phyloP scores from a whole-genome alignment of 192 early-diverging fungal species.

The Backusella tuberculispora region DNA sequence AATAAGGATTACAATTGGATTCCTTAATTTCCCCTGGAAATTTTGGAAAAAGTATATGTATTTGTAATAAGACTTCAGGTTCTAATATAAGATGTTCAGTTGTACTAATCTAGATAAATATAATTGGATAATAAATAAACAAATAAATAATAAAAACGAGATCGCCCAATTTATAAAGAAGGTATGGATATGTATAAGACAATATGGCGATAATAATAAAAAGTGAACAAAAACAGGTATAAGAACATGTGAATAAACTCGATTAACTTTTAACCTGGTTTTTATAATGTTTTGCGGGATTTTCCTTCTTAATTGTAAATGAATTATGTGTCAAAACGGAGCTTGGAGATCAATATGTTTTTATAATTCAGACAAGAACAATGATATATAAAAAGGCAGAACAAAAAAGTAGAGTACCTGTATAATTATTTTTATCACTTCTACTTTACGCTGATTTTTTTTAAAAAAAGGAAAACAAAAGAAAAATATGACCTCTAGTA shows the following conservation, averaged over 20 bases:
- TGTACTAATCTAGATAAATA: too few relatives aligned
- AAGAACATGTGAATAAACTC: background rate
- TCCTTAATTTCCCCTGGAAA: too few relatives aligned
- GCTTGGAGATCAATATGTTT: conserved; percentile 1
- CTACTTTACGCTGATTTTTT: background rate
- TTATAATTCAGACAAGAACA: conserved; percentile 13
- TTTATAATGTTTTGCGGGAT: background rate
- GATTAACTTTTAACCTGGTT: background rate
- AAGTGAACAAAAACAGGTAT: background rate
- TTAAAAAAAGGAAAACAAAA: too few relatives aligned
- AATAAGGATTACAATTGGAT: too few relatives aligned
- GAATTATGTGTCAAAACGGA: conserved; percentile 16
- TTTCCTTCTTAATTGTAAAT: background rate
- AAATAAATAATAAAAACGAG: too few relatives aligned
- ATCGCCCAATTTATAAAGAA: background rate
- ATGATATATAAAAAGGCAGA: background rate
- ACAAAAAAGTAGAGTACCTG: background rate
- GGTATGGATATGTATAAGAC: background rate
- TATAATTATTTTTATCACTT: too few relatives aligned
- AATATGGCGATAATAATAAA: background rate
- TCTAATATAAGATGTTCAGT: too few relatives aligned
- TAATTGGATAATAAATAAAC: too few relatives aligned
- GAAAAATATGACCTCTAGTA: background rate
- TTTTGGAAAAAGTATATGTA: too few relatives aligned
- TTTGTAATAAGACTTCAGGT: too few relatives aligned